phyloP scores from a whole-genome alignment of 2,329 filamentous ascomycete genomes.

The Aspergillus arachidicola region DNA sequence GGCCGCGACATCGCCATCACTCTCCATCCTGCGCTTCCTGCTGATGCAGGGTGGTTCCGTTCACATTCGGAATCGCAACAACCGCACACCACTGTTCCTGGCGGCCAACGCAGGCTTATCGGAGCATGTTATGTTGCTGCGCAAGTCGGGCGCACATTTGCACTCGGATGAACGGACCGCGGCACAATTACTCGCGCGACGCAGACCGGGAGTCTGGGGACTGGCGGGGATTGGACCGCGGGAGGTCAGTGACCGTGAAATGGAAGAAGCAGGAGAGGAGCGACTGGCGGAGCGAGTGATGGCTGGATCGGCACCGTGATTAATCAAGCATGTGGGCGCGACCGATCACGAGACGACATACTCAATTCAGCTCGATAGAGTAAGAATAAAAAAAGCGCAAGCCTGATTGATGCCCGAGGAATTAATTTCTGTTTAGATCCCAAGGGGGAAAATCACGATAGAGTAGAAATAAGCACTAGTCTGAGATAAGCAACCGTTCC shows the following conservation, averaged over 20 bases:
- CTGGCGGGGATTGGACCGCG: conserved; percentile 44
- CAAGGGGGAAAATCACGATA: background rate
- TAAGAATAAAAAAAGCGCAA: background rate
- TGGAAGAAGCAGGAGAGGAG: conserved; percentile 23
- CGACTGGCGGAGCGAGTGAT: conserved; percentile 19
- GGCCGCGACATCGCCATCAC: conserved; percentile 58
- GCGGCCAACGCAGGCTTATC: conserved; percentile 59
- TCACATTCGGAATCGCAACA: conserved; percentile 60
- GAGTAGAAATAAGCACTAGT: conserved; percentile 4
- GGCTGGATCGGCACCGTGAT: conserved; percentile 32
- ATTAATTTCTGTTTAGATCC: background rate
- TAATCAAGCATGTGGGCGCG: background rate
- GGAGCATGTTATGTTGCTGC: conserved; percentile 57
- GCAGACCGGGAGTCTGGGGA: conserved; percentile 45
- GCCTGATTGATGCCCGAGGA: background rate
- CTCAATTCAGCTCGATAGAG: background rate
- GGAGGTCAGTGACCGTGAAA: conserved; percentile 28
- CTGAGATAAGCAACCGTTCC: background rate
- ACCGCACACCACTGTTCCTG: conserved; percentile 61
- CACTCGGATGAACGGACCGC: conserved; percentile 59
- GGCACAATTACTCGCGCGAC: conserved; percentile 53
- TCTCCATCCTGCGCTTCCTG: conserved; percentile 59
- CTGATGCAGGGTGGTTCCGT: conserved; percentile 60
- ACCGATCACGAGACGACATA: conserved; percentile 1
- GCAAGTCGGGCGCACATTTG: conserved; percentile 61